Conservation (phyloP, 805 yeast genomes). For the Candida krabiensis region DNA sequence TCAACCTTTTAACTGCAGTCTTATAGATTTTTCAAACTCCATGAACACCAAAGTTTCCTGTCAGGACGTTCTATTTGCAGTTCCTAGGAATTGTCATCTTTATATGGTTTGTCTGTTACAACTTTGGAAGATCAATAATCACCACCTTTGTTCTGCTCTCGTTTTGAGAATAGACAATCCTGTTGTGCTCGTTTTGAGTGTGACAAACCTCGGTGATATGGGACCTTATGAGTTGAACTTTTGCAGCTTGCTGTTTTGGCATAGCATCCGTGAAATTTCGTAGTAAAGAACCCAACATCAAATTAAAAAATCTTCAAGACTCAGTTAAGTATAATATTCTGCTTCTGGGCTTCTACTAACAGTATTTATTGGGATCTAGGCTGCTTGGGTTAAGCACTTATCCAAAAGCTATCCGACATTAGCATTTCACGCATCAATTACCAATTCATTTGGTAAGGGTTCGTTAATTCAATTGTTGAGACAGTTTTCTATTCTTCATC, state of each 20-base stretch:
- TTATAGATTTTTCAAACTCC: too few relatives aligned
- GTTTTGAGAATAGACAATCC: constrained; percentile 43
- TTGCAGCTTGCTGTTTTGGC: constrained; percentile 27
- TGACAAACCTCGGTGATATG: constrained; percentile 38
- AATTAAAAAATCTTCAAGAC: constrained; percentile 1
- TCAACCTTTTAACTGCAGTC: too few relatives aligned
- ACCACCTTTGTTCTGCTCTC: constrained; percentile 50
- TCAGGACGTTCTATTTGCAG: constrained; percentile 60
- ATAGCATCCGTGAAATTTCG: constrained; percentile 51
- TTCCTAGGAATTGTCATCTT: constrained; percentile 14
- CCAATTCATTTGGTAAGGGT: constrained; percentile 97
- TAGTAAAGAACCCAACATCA: constrained; percentile 86
- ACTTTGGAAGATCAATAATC: constrained; percentile 86
- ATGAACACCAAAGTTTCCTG: constrained; percentile 77
- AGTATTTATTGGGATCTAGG: constrained; percentile 51
- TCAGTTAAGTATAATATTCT: not conserved
- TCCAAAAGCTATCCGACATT: constrained; percentile 91
- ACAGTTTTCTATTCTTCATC: constrained; percentile 87
- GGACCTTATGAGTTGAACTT: constrained; percentile 86
- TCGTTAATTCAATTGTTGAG: constrained; percentile 89
- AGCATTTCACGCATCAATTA: constrained; percentile 97
- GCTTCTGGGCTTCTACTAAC: not conserved
- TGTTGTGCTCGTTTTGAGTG: constrained; percentile 44
- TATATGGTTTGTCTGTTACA: constrained; percentile 86
- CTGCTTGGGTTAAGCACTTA: constrained; percentile 97